These are phyloP conservation scores for Viola pubescens DNA, from an alignment of 441 rosid genomes.

Conservation along the genomic window DNA sequence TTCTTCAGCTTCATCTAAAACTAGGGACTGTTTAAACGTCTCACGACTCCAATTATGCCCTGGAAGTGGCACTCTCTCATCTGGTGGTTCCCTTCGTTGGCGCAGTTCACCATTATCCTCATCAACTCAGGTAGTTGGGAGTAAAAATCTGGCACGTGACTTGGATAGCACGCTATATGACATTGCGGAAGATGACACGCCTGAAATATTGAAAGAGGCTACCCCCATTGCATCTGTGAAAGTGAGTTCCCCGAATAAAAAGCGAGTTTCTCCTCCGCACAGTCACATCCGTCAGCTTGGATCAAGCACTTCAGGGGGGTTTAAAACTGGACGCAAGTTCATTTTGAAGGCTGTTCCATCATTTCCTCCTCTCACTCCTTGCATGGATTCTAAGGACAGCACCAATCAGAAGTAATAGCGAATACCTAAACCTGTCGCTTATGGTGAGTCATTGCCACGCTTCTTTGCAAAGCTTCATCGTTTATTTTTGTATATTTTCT, in stretches of 20 bases:
- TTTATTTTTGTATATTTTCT: too few species aligned
- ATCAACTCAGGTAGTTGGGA: constrained; percentile 22
- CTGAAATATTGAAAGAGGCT: constrained; percentile 41
- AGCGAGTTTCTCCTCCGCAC: constrained; percentile 52
- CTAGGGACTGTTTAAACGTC: constrained; percentile 18
- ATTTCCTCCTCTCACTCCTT: constrained; percentile 50
- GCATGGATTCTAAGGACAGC: constrained; percentile 22
- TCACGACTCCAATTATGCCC: constrained; percentile 23
- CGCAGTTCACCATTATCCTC: constrained; percentile 34
- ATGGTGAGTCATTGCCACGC: constrained; percentile 9
- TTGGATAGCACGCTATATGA: constrained; percentile 17
- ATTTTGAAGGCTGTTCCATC: constrained; percentile 48
- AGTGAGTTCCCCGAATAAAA: constrained; percentile 43
- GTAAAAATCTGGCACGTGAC: constrained; percentile 23
- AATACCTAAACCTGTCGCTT: neutral
- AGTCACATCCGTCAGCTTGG: constrained; percentile 19
- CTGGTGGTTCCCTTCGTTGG: constrained; percentile 31
- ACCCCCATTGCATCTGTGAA: constrained; percentile 30
- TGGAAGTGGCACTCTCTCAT: constrained; percentile 21
- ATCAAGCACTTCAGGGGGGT: constrained; percentile 31
- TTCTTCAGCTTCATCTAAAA: constrained; percentile 31
- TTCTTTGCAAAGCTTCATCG: neutral
- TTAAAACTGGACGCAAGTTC: constrained; percentile 55
- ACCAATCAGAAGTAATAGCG: constrained; percentile 16
- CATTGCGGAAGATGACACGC: constrained; percentile 38